These are phyloP conservation scores for Dalbergia cochinchinensis DNA, from an alignment of 306 rosid genomes.

Conservation along the genomic window DNA sequence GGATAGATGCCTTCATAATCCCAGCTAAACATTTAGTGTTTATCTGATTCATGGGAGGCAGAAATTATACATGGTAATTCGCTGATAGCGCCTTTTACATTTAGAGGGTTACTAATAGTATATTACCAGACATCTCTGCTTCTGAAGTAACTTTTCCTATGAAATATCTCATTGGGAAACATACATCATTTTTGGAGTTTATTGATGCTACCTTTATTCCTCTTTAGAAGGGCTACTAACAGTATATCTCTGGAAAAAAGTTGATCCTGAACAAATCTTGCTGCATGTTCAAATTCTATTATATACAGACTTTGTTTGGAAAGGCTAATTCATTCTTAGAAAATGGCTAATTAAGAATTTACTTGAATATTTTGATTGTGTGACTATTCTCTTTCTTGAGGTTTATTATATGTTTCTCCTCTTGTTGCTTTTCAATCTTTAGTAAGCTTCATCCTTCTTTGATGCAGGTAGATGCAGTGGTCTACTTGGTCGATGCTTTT, in stretches of 20 bases:
- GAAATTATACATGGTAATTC: slow-evolving; percentile 51
- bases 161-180: slow-evolving; percentile 39
- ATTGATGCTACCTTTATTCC: slow-evolving; percentile 51
- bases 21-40: slow-evolving; percentile 52
- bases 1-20: slow-evolving; percentile 58
- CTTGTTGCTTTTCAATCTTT: not conserved
- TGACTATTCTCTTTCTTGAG: not conserved
- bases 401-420: not conserved
- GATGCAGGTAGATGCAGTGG: slow-evolving; percentile 79
- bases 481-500: slow-evolving; percentile 72
- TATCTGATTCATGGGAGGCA: slow-evolving; percentile 80
- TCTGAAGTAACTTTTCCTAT: not conserved
- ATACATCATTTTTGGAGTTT: slow-evolving; percentile 38
- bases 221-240: slow-evolving; percentile 48
- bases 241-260: slow-evolving; percentile 37
- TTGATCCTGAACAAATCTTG: not conserved
- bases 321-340: not conserved
- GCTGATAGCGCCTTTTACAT: slow-evolving; percentile 57
- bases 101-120: slow-evolving; percentile 61
- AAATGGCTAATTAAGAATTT: not conserved
- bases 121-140: slow-evolving; percentile 44
- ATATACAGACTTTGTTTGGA: not conserved
- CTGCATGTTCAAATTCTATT: not conserved
- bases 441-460: slow-evolving; percentile 3
- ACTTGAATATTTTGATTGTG: not conserved